Conservation (phyloP, 164 flowering plant species). For the Nelumbo lutea region DNA sequence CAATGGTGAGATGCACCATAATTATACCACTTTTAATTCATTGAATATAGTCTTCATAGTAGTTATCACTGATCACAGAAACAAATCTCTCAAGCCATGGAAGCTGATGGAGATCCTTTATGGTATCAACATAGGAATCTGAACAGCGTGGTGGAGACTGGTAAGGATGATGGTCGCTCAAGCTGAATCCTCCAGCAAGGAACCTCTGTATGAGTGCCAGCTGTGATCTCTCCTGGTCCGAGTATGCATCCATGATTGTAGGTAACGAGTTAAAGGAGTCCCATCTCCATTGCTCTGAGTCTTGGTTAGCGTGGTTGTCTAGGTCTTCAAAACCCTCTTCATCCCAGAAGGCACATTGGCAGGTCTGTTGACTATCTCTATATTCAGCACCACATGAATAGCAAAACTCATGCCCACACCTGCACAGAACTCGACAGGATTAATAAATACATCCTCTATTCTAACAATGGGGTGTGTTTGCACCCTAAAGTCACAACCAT, state of each 20-base stretch:
- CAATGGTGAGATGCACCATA: neutral
- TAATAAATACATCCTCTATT: no score
- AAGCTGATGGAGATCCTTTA: slow-evolving; percentile 93
- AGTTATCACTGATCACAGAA: slow-evolving; percentile 85
- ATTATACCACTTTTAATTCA: slow-evolving; percentile 19
- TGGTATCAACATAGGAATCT: slow-evolving; percentile 76
- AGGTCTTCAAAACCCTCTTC: slow-evolving; percentile 40
- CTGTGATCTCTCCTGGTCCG: slow-evolving; percentile 87
- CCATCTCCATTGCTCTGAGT: slow-evolving; percentile 80
- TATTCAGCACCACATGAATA: slow-evolving; percentile 86
- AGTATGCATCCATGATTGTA: slow-evolving; percentile 60
- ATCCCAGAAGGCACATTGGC: slow-evolving; percentile 82
- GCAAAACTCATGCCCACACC: slow-evolving; percentile 92
- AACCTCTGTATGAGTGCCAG: slow-evolving; percentile 81
- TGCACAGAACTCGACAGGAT: slow-evolving; percentile 16
- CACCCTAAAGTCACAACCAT: no score
- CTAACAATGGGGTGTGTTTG: no score
- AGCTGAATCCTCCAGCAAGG: slow-evolving; percentile 80
- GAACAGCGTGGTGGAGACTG: slow-evolving; percentile 81
- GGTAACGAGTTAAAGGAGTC: slow-evolving; percentile 72
- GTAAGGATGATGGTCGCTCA: slow-evolving; percentile 57
- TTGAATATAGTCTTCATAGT: slow-evolving; percentile 71
- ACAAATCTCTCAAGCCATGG: slow-evolving; percentile 98
- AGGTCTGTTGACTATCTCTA: slow-evolving; percentile 56
- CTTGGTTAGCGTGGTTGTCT: slow-evolving; percentile 32